Conservation (phyloP, 2,329 filamentous ascomycete species). For the Fusarium sp. region DNA sequence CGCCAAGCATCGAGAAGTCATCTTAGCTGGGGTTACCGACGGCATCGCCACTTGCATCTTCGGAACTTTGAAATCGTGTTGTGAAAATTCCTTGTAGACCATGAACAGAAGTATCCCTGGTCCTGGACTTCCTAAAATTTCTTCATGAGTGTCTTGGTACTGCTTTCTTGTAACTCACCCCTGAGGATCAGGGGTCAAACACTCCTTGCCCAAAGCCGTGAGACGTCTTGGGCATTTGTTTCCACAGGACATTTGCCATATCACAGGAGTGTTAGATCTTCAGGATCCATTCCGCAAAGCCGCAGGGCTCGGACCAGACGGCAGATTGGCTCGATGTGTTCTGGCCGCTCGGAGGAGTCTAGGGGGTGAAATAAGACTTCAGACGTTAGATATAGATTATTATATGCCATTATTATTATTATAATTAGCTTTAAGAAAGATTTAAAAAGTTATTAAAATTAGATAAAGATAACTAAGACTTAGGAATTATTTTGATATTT, state of each 20-base stretch:
- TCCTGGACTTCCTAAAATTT: conserved; percentile 33
- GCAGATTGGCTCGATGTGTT: conserved; percentile 6
- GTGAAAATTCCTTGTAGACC: too few relatives aligned
- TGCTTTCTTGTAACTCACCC: conserved; percentile 41
- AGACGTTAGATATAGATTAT: too few relatives aligned
- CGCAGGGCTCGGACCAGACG: conserved; percentile 36
- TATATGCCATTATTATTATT: too few relatives aligned
- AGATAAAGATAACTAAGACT: too few relatives aligned
- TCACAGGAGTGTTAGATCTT: conserved; percentile 37
- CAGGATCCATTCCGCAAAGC: conserved; percentile 34
- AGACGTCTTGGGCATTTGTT: conserved; percentile 41
- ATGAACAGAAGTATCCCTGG: conserved; percentile 33
- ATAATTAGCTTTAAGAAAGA: too few relatives aligned
- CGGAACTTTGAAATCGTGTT: not conserved
- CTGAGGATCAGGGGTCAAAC: conserved; percentile 33
- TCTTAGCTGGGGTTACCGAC: conserved; percentile 31
- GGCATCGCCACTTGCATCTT: conserved; percentile 20
- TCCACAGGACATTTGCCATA: conserved; percentile 33
- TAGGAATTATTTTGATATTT: too few relatives aligned
- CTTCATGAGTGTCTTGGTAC: conserved; percentile 34
- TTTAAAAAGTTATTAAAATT: too few relatives aligned
- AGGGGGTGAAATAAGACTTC: too few relatives aligned
- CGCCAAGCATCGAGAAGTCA: conserved; percentile 27
- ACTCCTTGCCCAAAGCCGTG: conserved; percentile 44
- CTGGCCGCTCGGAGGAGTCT: conserved; percentile 22